phyloP scores from a whole-genome alignment of 805 yeast species.

The Starmerella powellii region DNA sequence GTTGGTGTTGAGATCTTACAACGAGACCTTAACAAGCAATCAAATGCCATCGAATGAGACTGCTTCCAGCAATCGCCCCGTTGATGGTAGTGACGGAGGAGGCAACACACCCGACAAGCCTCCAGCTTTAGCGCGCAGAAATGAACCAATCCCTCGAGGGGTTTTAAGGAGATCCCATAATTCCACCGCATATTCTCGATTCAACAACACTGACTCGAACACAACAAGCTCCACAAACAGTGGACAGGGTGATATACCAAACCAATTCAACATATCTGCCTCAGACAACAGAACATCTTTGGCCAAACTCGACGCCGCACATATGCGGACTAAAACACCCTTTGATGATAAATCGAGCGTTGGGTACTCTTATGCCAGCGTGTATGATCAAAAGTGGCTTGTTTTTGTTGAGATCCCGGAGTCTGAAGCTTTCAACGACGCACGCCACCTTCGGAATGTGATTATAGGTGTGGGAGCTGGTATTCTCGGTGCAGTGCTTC shows the following conservation, averaged over 20 bases:
- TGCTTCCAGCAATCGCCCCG: no score
- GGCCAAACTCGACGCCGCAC: slow-evolving; percentile 6
- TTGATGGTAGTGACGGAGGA: no score
- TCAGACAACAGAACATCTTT: background rate
- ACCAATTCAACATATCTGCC: background rate
- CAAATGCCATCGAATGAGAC: no score
- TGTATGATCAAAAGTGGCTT: slow-evolving; percentile 19
- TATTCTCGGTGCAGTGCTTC: slow-evolving; percentile 21
- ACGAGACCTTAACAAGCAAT: no score
- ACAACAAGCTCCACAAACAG: no score
- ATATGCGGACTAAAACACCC: slow-evolving; percentile 14
- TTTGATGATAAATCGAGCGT: slow-evolving; percentile 13
- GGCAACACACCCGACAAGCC: no score
- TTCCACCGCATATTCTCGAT: no score
- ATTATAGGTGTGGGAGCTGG: slow-evolving; percentile 23
- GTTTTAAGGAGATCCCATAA: no score
- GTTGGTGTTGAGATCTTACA: background rate
- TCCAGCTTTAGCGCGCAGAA: no score
- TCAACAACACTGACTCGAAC: no score
- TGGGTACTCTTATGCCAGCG: slow-evolving; percentile 19
- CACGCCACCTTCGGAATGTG: slow-evolving; percentile 14
- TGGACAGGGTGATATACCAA: background rate
- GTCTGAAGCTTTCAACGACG: slow-evolving; percentile 13
- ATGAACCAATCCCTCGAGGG: no score
- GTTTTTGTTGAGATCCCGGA: slow-evolving; percentile 18